Evolutionary conservation across 2,329 filamentous ascomycete genomes (phyloP).

Genomic region (Catunica adiposa): DNA sequence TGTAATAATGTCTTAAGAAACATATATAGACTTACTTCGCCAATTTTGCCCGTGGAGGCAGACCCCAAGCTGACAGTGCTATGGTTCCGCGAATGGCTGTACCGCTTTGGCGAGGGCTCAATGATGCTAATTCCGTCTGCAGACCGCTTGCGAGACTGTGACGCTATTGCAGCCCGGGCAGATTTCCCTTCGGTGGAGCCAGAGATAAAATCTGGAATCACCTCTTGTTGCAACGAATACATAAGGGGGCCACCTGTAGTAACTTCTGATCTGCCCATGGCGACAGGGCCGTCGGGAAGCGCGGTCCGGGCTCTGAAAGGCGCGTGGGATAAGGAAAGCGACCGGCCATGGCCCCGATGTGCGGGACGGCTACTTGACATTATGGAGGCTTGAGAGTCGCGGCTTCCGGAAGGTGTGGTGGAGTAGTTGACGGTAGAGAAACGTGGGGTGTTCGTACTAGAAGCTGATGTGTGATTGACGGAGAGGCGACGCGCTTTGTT

Average conservation of each 20-base stretch:
- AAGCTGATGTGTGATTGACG: neutral
- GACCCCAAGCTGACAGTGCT: slow-evolving; percentile 44
- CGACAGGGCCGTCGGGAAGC: neutral
- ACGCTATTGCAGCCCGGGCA: slow-evolving; percentile 21
- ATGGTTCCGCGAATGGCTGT: slow-evolving; percentile 46
- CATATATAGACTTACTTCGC: slow-evolving; percentile 28
- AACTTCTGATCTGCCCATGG: slow-evolving; percentile 31
- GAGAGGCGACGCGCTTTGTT: slow-evolving; percentile 7
- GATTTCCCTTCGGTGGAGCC: too few relatives aligned
- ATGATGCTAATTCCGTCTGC: slow-evolving; percentile 51
- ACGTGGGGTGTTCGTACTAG: neutral
- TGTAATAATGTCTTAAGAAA: neutral
- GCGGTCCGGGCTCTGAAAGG: slow-evolving; percentile 13
- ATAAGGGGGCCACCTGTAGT: slow-evolving; percentile 21
- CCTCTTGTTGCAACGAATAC: slow-evolving; percentile 35
- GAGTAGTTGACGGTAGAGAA: slow-evolving; percentile 7
- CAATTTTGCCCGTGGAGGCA: slow-evolving; percentile 48
- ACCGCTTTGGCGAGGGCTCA: slow-evolving; percentile 16
- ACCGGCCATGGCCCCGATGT: neutral
- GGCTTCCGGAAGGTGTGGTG: neutral
- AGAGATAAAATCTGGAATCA: too few relatives aligned
- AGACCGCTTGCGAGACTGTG: slow-evolving; percentile 43
- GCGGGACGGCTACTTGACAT: neutral
- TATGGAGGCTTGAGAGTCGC: neutral
- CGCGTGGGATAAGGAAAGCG: neutral